Base-by-base conservation (phyloP, 805 yeast genomes). In the Candida sithepensis region DNA sequence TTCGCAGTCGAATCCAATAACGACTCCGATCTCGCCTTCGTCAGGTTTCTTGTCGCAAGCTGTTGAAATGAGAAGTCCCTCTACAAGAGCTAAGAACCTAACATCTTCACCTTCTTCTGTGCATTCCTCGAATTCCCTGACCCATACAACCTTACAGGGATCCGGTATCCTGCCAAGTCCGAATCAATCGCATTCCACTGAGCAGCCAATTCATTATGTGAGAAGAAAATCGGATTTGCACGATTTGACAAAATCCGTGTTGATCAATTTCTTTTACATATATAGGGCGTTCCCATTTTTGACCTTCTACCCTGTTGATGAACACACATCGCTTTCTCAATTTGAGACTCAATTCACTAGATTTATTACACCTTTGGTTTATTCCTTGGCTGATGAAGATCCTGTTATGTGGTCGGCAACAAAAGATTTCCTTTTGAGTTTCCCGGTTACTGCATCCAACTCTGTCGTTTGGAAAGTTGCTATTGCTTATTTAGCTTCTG, bases 401-500 rank as follows among this genome's bases (percentile, higher is more conserved):
- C 47, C 49, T 9, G 64, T 57, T 8, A 47, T 78, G 30, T 63
- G 61, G 13, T 57, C 55, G 1, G 69, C 76, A 1, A 64, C 71
- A 0, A 64, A 62, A 43, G 58, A 68, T 1, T 74, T 73, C 37
- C 43, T 70, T 9, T 52, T 65, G 34, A 60, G 66, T 24, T 65
- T 68, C 24, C 64, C 68, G 22, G 45, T 59, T 1, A 63, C 67
- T 46, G 65, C 64, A 39, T 63, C 72, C 2, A 59, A 61, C 24
- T 61, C 53, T 18, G 53, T 62, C 8, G 40, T 61, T 1, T 58
- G 63, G 7, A 50, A 57, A n/a, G 66, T 67, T 2, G 59, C 67
- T n/a, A 62, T 66, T 39, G 64, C 68, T 1, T 69, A 65, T 43
- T 61, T 71, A 19, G 74, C 74, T n/a, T 59, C 71, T 20, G 65